Evolutionary conservation across 345 rosid genomes (phyloP).

Genomic region (Clausena lansium): DNA sequence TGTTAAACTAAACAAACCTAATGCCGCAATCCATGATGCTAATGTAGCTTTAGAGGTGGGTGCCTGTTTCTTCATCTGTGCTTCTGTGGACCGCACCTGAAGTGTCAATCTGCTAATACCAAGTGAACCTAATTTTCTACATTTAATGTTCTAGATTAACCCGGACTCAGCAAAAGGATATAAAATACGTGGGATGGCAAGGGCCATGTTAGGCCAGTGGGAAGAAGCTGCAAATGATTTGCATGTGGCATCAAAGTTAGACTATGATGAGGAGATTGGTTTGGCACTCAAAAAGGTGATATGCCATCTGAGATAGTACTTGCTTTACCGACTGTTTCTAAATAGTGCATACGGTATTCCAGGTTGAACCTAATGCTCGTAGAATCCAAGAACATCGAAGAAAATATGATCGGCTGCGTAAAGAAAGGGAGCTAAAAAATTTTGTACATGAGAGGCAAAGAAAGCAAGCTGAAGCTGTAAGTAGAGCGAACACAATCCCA

Average conservation of each 20-base stretch:
- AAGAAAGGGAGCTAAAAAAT: slow-evolving; percentile 56
- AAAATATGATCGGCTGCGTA: slow-evolving; percentile 67
- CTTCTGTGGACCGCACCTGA: background rate
- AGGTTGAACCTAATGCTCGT: slow-evolving; percentile 84
- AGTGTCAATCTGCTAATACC: background rate
- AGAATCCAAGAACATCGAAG: slow-evolving; percentile 71
- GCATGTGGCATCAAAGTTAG: slow-evolving; percentile 76
- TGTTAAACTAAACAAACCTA: slow-evolving; percentile 65
- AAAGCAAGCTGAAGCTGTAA: slow-evolving; percentile 54
- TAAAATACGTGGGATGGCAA: slow-evolving; percentile 82
- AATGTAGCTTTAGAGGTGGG: slow-evolving; percentile 68
- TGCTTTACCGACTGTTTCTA: background rate
- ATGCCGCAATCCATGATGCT: slow-evolving; percentile 80
- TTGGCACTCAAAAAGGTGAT: slow-evolving; percentile 66
- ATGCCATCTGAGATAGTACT: background rate
- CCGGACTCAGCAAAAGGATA: slow-evolving; percentile 88
- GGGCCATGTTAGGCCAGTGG: slow-evolving; percentile 74
- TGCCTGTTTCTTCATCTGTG: slow-evolving; percentile 6
- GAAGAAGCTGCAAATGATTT: slow-evolving; percentile 79
- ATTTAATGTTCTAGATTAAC: slow-evolving; percentile 52
- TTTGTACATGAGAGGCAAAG: slow-evolving; percentile 46
- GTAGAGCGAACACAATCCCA: slow-evolving; percentile 4
- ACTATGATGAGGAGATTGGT: slow-evolving; percentile 79
- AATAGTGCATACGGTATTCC: slow-evolving; percentile 14
- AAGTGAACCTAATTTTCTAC: background rate